Conservation (phyloP, 2,329 filamentous ascomycete genomes). For the Ophiostoma piceae region DNA sequence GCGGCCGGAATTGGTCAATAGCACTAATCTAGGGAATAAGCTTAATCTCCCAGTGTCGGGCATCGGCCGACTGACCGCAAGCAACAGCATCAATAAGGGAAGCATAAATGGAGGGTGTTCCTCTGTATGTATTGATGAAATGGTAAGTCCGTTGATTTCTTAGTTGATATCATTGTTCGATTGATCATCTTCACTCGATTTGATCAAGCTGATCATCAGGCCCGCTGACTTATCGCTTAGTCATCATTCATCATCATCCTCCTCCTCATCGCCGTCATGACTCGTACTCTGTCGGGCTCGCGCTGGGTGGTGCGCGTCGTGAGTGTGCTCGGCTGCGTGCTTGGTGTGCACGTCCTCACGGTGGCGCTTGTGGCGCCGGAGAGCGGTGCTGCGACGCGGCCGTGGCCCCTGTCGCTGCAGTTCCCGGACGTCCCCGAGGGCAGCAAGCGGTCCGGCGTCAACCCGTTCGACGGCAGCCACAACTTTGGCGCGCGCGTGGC, state of each 20-base stretch:
- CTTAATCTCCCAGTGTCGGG: background rate
- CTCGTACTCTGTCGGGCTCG: background rate
- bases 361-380: background rate
- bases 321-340: conserved; percentile 18
- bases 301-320: conserved; percentile 22
- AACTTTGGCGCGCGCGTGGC: background rate
- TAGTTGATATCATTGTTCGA: background rate
- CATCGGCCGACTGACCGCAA: conserved; percentile 2
- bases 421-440: conserved; percentile 14
- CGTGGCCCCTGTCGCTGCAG: conserved; percentile 21
- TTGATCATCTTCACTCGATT: background rate
- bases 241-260: background rate
- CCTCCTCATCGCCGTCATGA: background rate
- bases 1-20: conserved; percentile 9
- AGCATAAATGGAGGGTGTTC: background rate
- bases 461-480: conserved; percentile 15
- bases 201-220: background rate
- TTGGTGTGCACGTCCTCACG: conserved; percentile 19
- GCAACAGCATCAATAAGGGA: background rate
- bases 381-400: conserved; percentile 6
- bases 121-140: background rate
- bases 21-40: background rate
- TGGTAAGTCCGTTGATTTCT: background rate
- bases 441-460: conserved; percentile 16
- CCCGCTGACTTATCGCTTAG: background rate